These are phyloP conservation scores for Thelephora aurantiotincta DNA, from an alignment of 768 basidiomycete genomes.

Conservation along the genomic window DNA sequence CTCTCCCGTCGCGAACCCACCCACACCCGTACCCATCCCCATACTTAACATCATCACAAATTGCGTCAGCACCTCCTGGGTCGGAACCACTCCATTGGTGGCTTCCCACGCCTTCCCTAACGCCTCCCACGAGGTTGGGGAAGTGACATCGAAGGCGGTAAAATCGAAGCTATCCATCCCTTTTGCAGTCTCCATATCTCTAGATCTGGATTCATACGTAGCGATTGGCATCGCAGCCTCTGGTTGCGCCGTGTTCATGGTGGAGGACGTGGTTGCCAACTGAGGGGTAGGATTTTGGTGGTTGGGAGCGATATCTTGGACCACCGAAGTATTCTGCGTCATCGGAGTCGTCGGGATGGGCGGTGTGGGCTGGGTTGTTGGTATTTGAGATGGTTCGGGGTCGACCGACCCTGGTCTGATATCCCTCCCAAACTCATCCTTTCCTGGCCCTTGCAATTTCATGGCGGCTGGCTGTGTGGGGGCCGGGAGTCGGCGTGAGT, in stretches of 20 bases:
- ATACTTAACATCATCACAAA: constrained; percentile 32
- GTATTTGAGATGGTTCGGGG: constrained; percentile 1
- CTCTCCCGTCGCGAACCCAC: neutral
- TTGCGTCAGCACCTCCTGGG: constrained; percentile 66
- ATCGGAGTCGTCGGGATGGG: too few species aligned
- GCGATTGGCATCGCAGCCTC: neutral
- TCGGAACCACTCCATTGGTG: constrained; percentile 52
- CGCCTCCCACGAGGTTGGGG: constrained; percentile 65
- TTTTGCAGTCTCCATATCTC: constrained; percentile 16
- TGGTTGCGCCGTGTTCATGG: constrained; percentile 3
- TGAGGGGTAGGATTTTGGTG: too few species aligned
- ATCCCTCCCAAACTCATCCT: constrained; percentile 83
- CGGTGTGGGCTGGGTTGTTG: neutral
- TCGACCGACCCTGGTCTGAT: constrained; percentile 42
- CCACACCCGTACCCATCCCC: constrained; percentile 8
- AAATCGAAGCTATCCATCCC: constrained; percentile 62
- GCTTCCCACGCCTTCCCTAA: constrained; percentile 68
- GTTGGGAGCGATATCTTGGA: too few species aligned
- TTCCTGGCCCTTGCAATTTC: constrained; percentile 22
- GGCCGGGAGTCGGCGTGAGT: constrained; percentile 9
- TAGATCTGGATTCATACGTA: constrained; percentile 22
- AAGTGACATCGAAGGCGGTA: constrained; percentile 57
- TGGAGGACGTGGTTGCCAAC: constrained; percentile 9
- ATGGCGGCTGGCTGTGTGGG: neutral
- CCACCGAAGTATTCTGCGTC: too few species aligned